phyloP scores from a whole-genome alignment of 768 basidiomycete species.

The Panellus pusillus region DNA sequence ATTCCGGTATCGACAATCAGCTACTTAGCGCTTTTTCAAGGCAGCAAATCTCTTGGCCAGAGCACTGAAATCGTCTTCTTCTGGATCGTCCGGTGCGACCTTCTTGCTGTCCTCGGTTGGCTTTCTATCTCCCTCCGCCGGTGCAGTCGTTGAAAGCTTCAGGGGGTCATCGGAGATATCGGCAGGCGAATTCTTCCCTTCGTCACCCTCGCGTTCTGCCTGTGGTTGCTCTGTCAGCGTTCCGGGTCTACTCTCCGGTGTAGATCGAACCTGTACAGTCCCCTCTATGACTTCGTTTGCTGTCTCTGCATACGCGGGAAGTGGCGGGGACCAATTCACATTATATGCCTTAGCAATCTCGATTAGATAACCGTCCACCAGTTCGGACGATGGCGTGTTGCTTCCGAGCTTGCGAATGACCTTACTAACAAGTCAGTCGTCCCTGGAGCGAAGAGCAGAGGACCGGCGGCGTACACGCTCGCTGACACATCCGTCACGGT shows the following conservation, averaged over 20 bases:
- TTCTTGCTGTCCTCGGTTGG: constrained; percentile 25
- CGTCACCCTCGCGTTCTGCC: constrained; percentile 20
- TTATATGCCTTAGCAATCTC: constrained; percentile 91
- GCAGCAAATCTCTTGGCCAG: constrained; percentile 81
- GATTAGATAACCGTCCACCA: constrained; percentile 85
- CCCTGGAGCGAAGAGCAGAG: constrained; percentile 2
- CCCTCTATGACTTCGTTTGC: constrained; percentile 30
- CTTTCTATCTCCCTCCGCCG: constrained; percentile 43
- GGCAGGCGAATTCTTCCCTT: constrained; percentile 24
- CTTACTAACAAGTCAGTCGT: constrained; percentile 37
- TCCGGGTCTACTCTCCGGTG: not conserved
- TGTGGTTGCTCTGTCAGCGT: constrained; percentile 9
- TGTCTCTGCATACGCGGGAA: constrained; percentile 21
- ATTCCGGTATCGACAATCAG: not conserved
- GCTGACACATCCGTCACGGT: constrained; percentile 76
- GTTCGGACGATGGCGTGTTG: constrained; percentile 64
- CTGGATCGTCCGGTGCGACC: constrained; percentile 28
- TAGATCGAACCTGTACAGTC: constrained; percentile 39
- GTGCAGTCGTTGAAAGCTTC: constrained; percentile 53
- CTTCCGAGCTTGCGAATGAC: constrained; percentile 72
- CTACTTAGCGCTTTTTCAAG: constrained; percentile 72
- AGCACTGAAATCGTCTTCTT: constrained; percentile 72
- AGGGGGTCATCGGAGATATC: constrained; percentile 33
- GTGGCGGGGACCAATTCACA: constrained; percentile 58
- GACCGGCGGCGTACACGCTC: constrained; percentile 60